Conservation (phyloP, 768 basidiomycete species). For the Baorangia bicolor region DNA sequence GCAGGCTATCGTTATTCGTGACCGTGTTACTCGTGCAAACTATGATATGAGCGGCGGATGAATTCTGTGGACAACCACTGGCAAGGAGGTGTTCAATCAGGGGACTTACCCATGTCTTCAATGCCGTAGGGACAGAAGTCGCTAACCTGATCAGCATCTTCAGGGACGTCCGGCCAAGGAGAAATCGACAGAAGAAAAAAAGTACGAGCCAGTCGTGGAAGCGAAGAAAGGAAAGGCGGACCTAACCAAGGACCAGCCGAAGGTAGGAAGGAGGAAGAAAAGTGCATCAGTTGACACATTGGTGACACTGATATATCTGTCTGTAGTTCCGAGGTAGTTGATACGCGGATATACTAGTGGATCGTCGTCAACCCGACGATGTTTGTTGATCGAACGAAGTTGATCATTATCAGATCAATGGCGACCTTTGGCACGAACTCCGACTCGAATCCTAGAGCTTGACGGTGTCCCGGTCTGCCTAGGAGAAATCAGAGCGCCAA, state of each 20-base stretch:
- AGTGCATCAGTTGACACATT: not conserved
- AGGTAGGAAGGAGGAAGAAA: not conserved
- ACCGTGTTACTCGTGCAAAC: constrained; percentile 49
- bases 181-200: not conserved
- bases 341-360: not conserved
- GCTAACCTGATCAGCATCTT: not conserved
- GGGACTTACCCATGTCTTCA: constrained; percentile 17
- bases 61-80: not conserved
- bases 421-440: no score
- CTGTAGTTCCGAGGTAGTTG: not conserved
- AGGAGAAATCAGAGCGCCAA: no score
- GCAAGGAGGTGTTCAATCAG: not conserved
- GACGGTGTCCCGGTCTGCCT: no score
- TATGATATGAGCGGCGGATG: constrained; percentile 15
- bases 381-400: not conserved
- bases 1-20: constrained; percentile 48
- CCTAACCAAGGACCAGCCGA: not conserved
- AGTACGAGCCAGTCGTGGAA: constrained; percentile 17
- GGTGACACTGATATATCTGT: not conserved
- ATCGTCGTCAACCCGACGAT: not conserved
- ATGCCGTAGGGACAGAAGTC: not conserved
- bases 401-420: not conserved
- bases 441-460: no score
- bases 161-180: not conserved
- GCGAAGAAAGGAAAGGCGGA: not conserved